Evolutionary conservation across 805 yeast genomes (phyloP), one percentile per base, ranked within the genome.

Genomic region (Ogataea henricii): DNA sequence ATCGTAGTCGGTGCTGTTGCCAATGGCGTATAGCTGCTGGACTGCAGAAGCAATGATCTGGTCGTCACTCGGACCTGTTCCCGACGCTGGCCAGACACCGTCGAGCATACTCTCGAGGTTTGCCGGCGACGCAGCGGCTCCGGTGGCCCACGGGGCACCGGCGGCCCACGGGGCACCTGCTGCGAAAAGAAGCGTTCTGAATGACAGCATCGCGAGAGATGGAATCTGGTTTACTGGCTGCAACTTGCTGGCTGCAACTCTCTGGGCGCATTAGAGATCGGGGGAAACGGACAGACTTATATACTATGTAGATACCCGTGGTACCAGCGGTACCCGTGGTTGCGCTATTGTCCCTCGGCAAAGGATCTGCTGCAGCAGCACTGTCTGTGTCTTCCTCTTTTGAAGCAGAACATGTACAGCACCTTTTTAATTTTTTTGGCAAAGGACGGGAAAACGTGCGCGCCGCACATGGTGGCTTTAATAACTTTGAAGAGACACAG

Each of bases 1-100:
- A n/a, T 45, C 40, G 18, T 50, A 32, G 9, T n/a, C 35, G 9
- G 54, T 48, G 32, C 40, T 35, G 47, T 55, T 55, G 10, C 50
- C 45, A 10, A 54, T 51, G 14, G 48, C 21, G 22, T 43, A 37
- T 22, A 51, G 23, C 14, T 41, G 33, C 6, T 46, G 35, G 2
- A 51, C 36, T 8, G 40, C 45, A 3, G 14, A n/a, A 4, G 18
- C 38, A 13, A 49, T 37, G 9, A 54, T 13, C 12, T 45, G 41
- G n/a, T 41, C 25, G 18, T 54, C 52, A 23, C 45, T 36, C 3
- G 48, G 44, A 21, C 16, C 33, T 1, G 33, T 7, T 5, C 9
- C 16, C 6, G 44, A 2, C 4, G 40, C 37, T 2, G 42, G 45
- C 49, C 49, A 46, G 9, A 3, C 18, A 14, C 44, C 40, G 25